Evolutionary conservation across 192 early-diverging fungal genomes (phyloP).

Genomic region (Backusella macrospora): DNA sequence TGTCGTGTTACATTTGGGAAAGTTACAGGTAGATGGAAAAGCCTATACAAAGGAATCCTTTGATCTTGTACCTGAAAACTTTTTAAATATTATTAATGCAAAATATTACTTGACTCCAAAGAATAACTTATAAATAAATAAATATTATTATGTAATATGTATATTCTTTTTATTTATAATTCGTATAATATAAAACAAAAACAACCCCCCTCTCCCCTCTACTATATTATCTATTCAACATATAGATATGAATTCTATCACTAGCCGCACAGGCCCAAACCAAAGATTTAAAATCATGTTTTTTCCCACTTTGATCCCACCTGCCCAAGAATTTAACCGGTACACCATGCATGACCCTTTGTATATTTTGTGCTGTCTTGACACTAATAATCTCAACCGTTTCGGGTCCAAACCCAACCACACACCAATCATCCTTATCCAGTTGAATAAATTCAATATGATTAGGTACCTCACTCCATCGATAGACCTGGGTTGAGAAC

Average conservation of each 20-base stretch:
- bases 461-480: conserved; percentile 27
- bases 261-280: conserved; percentile 32
- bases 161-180: not conserved
- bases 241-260: conserved; percentile 36
- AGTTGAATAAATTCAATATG: conserved; percentile 36
- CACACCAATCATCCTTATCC: conserved; percentile 18
- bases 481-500: conserved; percentile 32
- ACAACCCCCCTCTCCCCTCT: too few species aligned
- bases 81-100: not conserved
- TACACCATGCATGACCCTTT: conserved; percentile 26
- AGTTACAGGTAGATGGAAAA: conserved; percentile 54
- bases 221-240: conserved; percentile 26
- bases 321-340: conserved; percentile 32
- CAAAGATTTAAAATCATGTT: conserved; percentile 16
- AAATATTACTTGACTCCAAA: not conserved
- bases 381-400: conserved; percentile 34
- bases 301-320: conserved; percentile 21
- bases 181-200: too few species aligned
- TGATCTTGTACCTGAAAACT: not conserved
- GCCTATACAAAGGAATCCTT: not conserved
- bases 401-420: conserved; percentile 32
- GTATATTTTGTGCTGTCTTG: conserved; percentile 20
- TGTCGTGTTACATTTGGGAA: conserved; percentile 58
- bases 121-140: conserved; percentile 9
- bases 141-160: not conserved